Evolutionary conservation across 192 early-diverging fungal species (phyloP).

Genomic region (Coemansia sp.): DNA sequence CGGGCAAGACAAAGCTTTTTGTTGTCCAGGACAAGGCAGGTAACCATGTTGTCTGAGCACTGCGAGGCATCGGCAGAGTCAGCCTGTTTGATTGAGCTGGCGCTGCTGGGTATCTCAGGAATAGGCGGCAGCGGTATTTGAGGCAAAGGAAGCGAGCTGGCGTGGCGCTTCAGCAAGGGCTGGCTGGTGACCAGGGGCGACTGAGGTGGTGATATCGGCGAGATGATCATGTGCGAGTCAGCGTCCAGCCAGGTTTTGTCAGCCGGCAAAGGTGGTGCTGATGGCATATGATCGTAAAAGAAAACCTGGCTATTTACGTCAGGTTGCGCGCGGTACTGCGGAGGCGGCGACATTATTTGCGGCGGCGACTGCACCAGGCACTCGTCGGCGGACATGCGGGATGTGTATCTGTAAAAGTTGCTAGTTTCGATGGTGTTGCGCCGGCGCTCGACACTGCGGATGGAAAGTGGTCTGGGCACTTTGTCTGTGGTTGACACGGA

Average conservation of each 20-base stretch:
- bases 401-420: conserved; percentile 1
- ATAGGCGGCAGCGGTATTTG: conserved; percentile 4
- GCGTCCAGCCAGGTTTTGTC: neutral
- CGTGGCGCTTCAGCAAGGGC: conserved; percentile 1
- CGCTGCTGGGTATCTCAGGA: neutral
- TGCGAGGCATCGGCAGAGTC: neutral
- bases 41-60: conserved; percentile 1
- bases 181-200: conserved; percentile 4
- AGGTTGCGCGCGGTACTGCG: neutral
- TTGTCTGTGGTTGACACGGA: conserved; percentile 6
- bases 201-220: conserved; percentile 11
- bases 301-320: neutral
- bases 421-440: conserved; percentile 35
- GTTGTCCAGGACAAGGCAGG: conserved; percentile 32
- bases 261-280: neutral
- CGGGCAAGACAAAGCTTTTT: conserved; percentile 42
- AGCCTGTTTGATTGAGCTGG: neutral
- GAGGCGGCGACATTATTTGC: neutral
- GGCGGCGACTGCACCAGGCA: neutral
- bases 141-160: conserved; percentile 5
- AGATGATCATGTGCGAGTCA: neutral
- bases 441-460: conserved; percentile 10
- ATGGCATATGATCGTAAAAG: neutral
- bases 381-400: neutral
- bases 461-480: neutral